A percentile compares a stretch with the other conserved stretches of the same genome.
These are phyloP conservation scores for Rhizophora apiculata DNA, from an alignment of 345 rosid genomes.

Conservation along the genomic window DNA sequence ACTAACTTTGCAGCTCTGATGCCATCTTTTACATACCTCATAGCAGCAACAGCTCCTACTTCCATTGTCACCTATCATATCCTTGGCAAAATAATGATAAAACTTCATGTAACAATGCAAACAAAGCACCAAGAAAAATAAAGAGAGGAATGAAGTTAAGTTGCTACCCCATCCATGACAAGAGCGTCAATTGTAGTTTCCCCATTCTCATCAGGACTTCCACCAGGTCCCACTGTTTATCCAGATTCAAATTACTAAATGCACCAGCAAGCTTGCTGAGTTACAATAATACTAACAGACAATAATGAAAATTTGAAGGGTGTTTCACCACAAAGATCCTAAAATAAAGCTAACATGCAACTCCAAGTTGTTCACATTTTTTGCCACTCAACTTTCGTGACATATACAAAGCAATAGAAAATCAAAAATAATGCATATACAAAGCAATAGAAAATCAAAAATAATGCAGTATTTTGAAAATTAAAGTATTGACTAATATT, in stretches of 20 bases:
- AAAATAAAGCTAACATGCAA: background rate
- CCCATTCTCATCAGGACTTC: constrained; percentile 95
- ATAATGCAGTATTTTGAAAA: too few species aligned
- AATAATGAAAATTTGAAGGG: background rate
- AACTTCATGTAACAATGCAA: constrained; percentile 14
- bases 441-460: too few species aligned
- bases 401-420: background rate
- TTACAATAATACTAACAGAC: constrained; percentile 3
- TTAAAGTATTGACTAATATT: too few species aligned
- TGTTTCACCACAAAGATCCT: background rate
- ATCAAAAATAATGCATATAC: background rate
- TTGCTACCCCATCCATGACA: constrained; percentile 85
- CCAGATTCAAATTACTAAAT: constrained; percentile 13
- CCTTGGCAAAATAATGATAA: constrained; percentile 39
- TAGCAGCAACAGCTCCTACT: constrained; percentile 97
- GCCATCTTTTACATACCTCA: constrained; percentile 93
- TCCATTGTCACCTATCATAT: constrained; percentile 84
- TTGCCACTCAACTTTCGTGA: background rate
- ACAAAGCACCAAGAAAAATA: constrained; percentile 7
- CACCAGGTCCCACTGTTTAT: constrained; percentile 87
- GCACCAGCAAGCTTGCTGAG: constrained; percentile 8
- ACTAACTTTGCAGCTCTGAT: constrained; percentile 82
- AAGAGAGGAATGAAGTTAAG: background rate
- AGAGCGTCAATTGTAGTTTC: constrained; percentile 92
- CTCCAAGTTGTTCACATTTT: background rate